These are phyloP conservation scores for Vanrija sp. DNA, from an alignment of 1,284 basidiomycete species.

Conservation along the genomic window DNA sequence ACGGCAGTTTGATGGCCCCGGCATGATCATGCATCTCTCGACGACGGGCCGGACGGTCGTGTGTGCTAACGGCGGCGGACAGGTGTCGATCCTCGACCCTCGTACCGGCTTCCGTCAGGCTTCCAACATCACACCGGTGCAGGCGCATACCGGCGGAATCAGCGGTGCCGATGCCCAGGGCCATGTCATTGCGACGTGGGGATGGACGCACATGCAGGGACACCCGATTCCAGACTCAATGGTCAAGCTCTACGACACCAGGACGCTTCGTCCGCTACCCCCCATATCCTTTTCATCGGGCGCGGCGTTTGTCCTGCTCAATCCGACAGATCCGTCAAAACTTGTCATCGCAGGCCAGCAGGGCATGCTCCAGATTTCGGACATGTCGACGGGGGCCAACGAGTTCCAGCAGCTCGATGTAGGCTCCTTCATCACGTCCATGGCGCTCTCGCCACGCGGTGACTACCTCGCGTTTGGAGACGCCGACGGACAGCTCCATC, in stretches of 20 bases:
- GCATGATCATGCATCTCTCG: constrained; percentile 41
- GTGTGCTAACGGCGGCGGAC: constrained; percentile 77
- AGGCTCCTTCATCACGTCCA: constrained; percentile 71
- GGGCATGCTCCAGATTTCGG: constrained; percentile 86
- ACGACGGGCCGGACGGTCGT: constrained; percentile 53
- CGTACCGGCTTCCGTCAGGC: constrained; percentile 55
- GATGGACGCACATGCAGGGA: constrained; percentile 82
- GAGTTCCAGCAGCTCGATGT: constrained; percentile 56
- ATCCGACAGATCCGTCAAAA: constrained; percentile 74
- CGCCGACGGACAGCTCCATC: constrained; percentile 76
- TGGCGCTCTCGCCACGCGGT: constrained; percentile 78
- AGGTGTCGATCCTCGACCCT: constrained; percentile 78
- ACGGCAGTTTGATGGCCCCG: constrained; percentile 33
- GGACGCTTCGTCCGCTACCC: constrained; percentile 68
- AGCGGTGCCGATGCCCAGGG: constrained; percentile 76
- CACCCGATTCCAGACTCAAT: constrained; percentile 85
- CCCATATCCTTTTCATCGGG: constrained; percentile 85
- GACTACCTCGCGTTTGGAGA: constrained; percentile 92
- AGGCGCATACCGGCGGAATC: constrained; percentile 75
- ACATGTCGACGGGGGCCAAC: constrained; percentile 66
- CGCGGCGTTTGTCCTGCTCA: constrained; percentile 77
- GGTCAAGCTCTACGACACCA: constrained; percentile 87
- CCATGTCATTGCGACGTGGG: constrained; percentile 77
- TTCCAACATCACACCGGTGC: constrained; percentile 55
- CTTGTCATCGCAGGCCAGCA: constrained; percentile 77